Base-by-base conservation (phyloP, 768 basidiomycete genomes). In the Hortiboletus flavorubellus region DNA sequence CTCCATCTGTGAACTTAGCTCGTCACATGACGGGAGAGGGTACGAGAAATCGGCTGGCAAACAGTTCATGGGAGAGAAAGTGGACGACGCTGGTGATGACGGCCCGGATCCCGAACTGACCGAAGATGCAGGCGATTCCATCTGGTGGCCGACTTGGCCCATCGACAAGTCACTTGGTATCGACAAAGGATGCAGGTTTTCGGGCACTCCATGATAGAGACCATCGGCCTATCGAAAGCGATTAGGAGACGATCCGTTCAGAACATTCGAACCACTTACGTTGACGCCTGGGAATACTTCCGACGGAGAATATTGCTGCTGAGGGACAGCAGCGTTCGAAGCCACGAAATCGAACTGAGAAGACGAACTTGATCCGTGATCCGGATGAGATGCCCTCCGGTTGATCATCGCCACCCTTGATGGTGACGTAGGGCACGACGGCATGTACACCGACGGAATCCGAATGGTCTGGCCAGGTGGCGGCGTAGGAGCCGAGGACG, bases 401-500 rank as follows among this genome's bases (percentile, higher is more conserved):
- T 78, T 80, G 75, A 85, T 85, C 75, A 86, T 80, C 35, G 78
- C 72, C 15, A 74, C 46, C 61, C 69, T 63, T 12, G 82, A 80
- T 12, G 84, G 85, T 34, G 86, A 86, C 10, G 81, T 77, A 9
- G 85, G 85, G 66, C 81, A 85, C 14, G 85, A 85, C 5, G 84
- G 82, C 77, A 76, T 76, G 72, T 70, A 74, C 7, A 90, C 79
- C 59, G 78, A 81, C 23, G 88, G 88, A 40, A 89, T 76, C 67
- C 81, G 82, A 64, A 90, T 88, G 1, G 80, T 77, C 71, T 89
- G 87, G 60, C 80, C 82, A 4, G 83, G 84, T 0, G 79, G 76
- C 4, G 86, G 86, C 10, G 86, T 87, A 5, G 89, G 87, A 9
- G 78, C 86, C 51, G 79, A 82, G 31, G 72, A 68, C 18, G 80